Conservation (phyloP, 306 rosid species). For the Cucurbita maxima region DNA sequence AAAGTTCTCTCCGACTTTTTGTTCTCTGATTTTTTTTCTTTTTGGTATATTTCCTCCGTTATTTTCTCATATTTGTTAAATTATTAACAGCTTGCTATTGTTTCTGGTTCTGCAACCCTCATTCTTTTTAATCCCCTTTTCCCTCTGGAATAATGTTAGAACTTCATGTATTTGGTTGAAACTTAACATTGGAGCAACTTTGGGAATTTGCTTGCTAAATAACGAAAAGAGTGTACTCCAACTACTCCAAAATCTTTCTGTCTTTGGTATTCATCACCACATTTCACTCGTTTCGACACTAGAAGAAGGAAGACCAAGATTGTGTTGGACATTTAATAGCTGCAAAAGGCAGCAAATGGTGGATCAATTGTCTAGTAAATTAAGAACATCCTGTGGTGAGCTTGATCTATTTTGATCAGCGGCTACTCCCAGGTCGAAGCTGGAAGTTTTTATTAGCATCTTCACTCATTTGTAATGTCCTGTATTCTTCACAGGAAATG, state of each 20-base stretch:
- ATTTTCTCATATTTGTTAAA: background rate
- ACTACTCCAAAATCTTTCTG: background rate
- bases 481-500: constrained; percentile 32
- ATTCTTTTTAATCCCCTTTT: background rate
- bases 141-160: background rate
- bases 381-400: too few relatives aligned
- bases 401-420: too few relatives aligned
- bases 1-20: background rate
- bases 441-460: background rate
- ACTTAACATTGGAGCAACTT: background rate
- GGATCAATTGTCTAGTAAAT: background rate
- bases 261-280: background rate
- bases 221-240: background rate
- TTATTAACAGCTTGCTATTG: background rate
- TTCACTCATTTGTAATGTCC: background rate
- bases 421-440: background rate
- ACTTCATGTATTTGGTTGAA: background rate
- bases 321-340: background rate
- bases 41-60: background rate
- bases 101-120: background rate
- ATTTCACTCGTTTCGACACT: background rate
- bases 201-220: background rate
- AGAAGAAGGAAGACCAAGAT: background rate
- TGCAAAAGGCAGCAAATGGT: background rate
- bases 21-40: background rate